Percentiles rank a stretch among this genome's conserved stretches.
Evolutionary conservation across 768 basidiomycete species (phyloP).

Genomic region (Boletus rufocinnamomeus): DNA sequence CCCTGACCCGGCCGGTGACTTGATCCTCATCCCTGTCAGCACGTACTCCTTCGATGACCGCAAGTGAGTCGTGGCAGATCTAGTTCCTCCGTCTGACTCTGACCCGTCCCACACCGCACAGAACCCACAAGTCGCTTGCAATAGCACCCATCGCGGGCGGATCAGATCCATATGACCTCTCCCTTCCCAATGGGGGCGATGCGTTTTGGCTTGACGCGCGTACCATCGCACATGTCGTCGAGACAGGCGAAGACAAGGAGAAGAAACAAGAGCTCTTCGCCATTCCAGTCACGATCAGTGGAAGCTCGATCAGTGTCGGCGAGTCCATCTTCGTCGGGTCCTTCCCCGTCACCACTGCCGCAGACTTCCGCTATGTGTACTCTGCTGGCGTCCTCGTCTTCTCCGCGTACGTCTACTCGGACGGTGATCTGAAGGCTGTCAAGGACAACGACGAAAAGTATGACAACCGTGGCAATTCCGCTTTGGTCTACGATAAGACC

Average conservation of each 20-base stretch:
- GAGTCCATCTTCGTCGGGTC: slow-evolving; percentile 53
- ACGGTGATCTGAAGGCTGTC: slow-evolving; percentile 70
- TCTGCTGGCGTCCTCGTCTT: slow-evolving; percentile 72
- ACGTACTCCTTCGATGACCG: slow-evolving; percentile 73
- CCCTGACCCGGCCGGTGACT: slow-evolving; percentile 68
- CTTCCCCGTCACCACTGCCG: slow-evolving; percentile 65
- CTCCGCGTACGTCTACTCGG: slow-evolving; percentile 78
- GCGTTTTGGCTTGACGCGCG: slow-evolving; percentile 76
- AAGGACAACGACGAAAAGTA: slow-evolving; percentile 70
- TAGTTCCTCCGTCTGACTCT: background rate
- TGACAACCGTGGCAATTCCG: slow-evolving; percentile 71
- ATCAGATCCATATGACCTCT: slow-evolving; percentile 52
- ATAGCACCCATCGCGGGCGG: slow-evolving; percentile 59
- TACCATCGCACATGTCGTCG: slow-evolving; percentile 71
- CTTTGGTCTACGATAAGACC: slow-evolving; percentile 65
- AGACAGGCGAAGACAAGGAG: slow-evolving; percentile 46
- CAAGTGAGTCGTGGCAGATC: slow-evolving; percentile 49
- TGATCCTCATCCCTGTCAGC: slow-evolving; percentile 65
- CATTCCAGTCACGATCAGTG: slow-evolving; percentile 51
- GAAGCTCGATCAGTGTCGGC: slow-evolving; percentile 36
- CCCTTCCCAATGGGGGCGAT: slow-evolving; percentile 68
- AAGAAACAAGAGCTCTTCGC: slow-evolving; percentile 60
- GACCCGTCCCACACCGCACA: slow-evolving; percentile 28
- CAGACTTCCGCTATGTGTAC: slow-evolving; percentile 69
- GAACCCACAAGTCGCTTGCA: slow-evolving; percentile 70